Base-by-base conservation (phyloP, 352 stramenopile species). In the Elongisporangium prolatum region DNA sequence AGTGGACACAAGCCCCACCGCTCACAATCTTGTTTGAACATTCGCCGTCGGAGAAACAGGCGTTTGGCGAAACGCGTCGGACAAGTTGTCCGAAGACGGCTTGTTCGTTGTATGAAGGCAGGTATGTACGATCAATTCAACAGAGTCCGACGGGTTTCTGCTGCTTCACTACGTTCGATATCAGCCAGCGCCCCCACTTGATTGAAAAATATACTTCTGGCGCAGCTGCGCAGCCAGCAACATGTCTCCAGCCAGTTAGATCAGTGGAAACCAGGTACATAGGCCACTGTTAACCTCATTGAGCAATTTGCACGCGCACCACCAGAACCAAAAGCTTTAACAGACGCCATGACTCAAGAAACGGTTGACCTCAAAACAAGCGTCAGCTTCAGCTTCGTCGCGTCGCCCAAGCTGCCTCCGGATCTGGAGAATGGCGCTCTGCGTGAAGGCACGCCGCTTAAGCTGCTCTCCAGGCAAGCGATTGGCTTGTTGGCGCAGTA, bases 401-500 rank as follows among this genome's bases (percentile, higher is more conserved):
- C 58, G 60, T 13, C 37, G 40, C 21, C 49, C 50, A 14, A 52
- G 38, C 55, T 5, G 10, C 34, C 22, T 9, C 10, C 21, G 22
- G 44, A 57, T 44, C 55, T 73, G 2, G 61, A 81, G 47, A 60
- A 70, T 48, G 68, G 65, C n/a, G 71, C 65, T 3, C 56, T 80
- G 13, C 60, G 73, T 48, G 59, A 55, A 11, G 74, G 74, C 24
- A 49, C 60, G 10, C 62, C 74, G 8, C 60, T 67, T 11, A 38
- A 65, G 18, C 48, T 88, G 49, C 61, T 71, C 10, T 78, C 71
- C 0, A 52, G 49, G 8, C 62, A 74, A 14, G 61, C 71, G 10
- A 58, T 84, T 28, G 74, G 60, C 4, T 25, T 87, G 7, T 54
- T 84, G 2, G 73, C 61, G 25, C 77, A 89, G 59, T 89, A 84